These are phyloP conservation scores for Reticulascus tulasneorum DNA, from an alignment of 2,329 filamentous ascomycete genomes.

Conservation along the genomic window DNA sequence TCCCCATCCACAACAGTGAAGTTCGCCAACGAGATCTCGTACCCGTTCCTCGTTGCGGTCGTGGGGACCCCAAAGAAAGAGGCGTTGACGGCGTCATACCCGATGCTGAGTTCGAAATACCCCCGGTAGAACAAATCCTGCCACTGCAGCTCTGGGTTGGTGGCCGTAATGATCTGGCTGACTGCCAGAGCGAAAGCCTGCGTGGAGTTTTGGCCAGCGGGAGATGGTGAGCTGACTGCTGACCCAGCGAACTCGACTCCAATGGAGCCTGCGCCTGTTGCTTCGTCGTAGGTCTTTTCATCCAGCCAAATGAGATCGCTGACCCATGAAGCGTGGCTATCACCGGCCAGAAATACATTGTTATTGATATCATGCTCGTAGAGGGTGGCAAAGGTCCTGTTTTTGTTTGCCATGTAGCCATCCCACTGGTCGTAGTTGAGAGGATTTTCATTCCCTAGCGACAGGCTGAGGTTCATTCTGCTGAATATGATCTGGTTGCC, in stretches of 20 bases:
- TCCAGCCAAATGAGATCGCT: constrained; percentile 56
- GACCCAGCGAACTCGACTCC: constrained; percentile 65
- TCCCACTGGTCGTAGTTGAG: constrained; percentile 49
- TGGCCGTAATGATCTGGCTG: constrained; percentile 13
- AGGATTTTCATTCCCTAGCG: constrained; percentile 26
- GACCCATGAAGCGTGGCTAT: constrained; percentile 65
- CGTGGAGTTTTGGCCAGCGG: constrained; percentile 4
- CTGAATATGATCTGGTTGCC: constrained; percentile 68
- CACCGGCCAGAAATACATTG: constrained; percentile 69
- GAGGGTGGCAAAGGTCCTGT: constrained; percentile 64
- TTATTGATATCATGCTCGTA: constrained; percentile 67
- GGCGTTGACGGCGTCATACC: constrained; percentile 54
- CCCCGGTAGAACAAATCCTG: constrained; percentile 70
- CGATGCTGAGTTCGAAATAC: constrained; percentile 64
- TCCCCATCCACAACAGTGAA: constrained; percentile 63
- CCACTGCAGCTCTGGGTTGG: constrained; percentile 66
- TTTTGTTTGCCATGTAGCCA: constrained; percentile 67
- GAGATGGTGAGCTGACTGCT: constrained; percentile 41
- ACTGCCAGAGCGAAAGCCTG: neutral
- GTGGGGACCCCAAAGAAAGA: constrained; percentile 55
- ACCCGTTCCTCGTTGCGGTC: constrained; percentile 53
- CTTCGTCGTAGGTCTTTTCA: constrained; percentile 46
- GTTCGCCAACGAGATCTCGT: constrained; percentile 65
- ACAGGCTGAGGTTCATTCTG: constrained; percentile 27
- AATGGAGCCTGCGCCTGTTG: constrained; percentile 51